Evolutionary conservation across 345 rosid species (phyloP).

Genomic region (Brassica carinata): DNA sequence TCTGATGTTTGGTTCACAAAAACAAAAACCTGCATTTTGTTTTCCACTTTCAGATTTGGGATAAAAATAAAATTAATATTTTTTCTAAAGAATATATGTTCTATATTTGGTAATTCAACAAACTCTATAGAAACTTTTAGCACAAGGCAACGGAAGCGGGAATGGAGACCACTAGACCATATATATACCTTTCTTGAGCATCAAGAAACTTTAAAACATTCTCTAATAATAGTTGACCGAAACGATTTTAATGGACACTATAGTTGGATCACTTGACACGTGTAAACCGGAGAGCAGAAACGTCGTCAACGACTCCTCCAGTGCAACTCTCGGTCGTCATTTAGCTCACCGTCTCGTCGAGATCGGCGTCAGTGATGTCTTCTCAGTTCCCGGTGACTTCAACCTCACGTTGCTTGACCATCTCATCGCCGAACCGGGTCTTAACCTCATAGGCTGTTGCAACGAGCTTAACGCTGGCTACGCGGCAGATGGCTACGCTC

Average conservation of each 20-base stretch:
- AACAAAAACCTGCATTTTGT: no score
- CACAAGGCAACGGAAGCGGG: not conserved
- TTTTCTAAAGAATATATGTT: not conserved
- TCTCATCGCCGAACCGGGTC: not conserved
- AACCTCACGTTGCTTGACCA: conserved; percentile 9
- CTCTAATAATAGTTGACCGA: not conserved
- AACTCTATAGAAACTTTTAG: not conserved
- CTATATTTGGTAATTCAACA: not conserved
- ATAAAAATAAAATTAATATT: not conserved
- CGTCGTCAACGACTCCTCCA: not conserved
- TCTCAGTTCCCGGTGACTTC: conserved; percentile 7
- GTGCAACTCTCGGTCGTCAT: conserved; percentile 8
- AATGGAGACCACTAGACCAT: not conserved
- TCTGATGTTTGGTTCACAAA: no score
- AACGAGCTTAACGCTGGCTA: conserved; percentile 19
- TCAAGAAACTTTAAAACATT: not conserved
- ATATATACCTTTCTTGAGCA: not conserved
- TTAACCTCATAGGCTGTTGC: conserved; percentile 4
- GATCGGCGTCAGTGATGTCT: conserved; percentile 9
- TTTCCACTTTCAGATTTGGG: not conserved
- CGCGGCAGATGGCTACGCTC: conserved; percentile 15
- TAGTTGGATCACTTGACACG: not conserved
- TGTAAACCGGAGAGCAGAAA: not conserved
- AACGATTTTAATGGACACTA: not conserved
- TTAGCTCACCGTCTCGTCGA: conserved; percentile 10